These are phyloP conservation scores for Xylaria intraflava DNA, from an alignment of 495 filamentous ascomycete genomes.

Conservation along the genomic window DNA sequence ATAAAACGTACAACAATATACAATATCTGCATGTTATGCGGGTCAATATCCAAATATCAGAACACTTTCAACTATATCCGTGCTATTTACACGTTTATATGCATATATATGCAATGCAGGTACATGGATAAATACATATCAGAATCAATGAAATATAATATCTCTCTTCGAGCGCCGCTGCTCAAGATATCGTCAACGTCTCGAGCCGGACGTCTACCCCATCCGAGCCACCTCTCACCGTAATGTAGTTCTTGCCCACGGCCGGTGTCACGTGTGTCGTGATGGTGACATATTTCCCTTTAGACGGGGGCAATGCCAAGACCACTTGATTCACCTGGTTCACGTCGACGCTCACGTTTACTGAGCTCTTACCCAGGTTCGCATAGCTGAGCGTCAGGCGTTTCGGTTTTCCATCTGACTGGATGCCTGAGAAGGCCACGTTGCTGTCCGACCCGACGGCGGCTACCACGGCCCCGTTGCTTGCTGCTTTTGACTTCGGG, in stretches of 20 bases:
- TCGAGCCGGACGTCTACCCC: conserved; percentile 14
- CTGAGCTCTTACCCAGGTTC: conserved; percentile 13
- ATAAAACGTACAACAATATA: too few relatives aligned
- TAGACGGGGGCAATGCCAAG: conserved; percentile 15
- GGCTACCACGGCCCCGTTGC: conserved; percentile 32
- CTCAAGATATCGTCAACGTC: conserved; percentile 13
- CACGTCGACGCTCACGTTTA: conserved; percentile 18
- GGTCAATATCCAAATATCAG: too few relatives aligned
- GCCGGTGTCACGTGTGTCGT: conserved; percentile 14
- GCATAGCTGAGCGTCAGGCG: conserved; percentile 19
- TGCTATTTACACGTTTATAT: too few relatives aligned
- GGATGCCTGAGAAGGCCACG: conserved; percentile 29
- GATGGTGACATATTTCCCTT: conserved; percentile 15
- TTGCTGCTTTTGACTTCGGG: conserved; percentile 19
- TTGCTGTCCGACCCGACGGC: conserved; percentile 18
- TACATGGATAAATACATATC: too few relatives aligned
- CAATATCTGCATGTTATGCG: too few relatives aligned
- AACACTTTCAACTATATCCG: neutral
- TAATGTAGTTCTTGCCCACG: conserved; percentile 28
- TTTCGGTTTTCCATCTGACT: conserved; percentile 12
- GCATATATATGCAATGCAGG: too few relatives aligned
- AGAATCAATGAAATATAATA: neutral
- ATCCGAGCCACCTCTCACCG: conserved; percentile 23
- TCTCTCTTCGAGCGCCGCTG: neutral
- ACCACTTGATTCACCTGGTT: conserved; percentile 20